phyloP scores from a whole-genome alignment of 768 basidiomycete species.

The Phylloporus sp. region DNA sequence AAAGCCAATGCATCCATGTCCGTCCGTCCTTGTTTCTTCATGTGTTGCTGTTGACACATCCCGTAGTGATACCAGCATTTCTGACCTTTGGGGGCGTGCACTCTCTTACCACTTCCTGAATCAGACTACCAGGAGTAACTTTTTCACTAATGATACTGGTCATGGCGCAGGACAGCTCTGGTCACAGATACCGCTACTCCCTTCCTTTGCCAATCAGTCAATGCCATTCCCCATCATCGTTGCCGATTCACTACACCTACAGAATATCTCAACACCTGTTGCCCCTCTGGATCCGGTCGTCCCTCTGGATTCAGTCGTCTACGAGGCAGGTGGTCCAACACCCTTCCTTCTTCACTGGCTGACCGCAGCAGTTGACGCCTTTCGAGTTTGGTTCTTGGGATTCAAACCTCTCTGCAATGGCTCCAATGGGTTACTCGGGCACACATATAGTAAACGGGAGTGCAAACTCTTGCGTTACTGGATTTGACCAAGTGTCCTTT shows the following conservation, averaged over 20 bases:
- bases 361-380: conserved; percentile 46
- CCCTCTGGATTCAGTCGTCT: conserved; percentile 45
- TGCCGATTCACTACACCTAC: conserved; percentile 49
- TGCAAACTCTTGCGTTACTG: conserved; percentile 60
- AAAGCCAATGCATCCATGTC: conserved; percentile 55
- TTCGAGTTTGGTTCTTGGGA: conserved; percentile 74
- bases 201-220: conserved; percentile 45
- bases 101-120: conserved; percentile 74
- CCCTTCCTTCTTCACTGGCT: conserved; percentile 7
- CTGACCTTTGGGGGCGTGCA: conserved; percentile 61
- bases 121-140: conserved; percentile 53
- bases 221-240: conserved; percentile 69
- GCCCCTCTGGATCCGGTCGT: conserved; percentile 38
- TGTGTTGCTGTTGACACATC: neutral
- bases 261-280: conserved; percentile 39
- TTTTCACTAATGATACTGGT: conserved; percentile 53
- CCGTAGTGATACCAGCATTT: conserved; percentile 57
- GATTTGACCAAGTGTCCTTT: conserved; percentile 73
- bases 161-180: conserved; percentile 76
- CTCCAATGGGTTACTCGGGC: conserved; percentile 60
- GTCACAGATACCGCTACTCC: conserved; percentile 51
- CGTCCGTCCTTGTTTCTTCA: conserved; percentile 19
- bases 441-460: conserved; percentile 58
- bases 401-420: conserved; percentile 65
- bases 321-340: conserved; percentile 43